These are phyloP conservation scores for Breynia disticha DNA, from an alignment of 441 rosid genomes.

Conservation along the genomic window DNA sequence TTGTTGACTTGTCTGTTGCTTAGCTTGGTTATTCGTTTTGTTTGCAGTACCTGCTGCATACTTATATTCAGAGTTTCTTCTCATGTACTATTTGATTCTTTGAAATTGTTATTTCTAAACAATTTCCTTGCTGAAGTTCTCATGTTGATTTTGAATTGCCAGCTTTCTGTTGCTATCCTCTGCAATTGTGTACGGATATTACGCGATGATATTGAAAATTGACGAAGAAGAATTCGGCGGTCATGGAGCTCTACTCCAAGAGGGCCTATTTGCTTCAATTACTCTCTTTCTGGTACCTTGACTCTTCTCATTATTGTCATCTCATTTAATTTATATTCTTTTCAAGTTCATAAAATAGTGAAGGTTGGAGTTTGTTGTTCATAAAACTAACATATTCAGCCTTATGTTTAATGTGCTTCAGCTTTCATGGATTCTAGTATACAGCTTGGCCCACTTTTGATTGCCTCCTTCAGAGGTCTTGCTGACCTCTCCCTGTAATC, in stretches of 20 bases:
- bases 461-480: conserved; percentile 7
- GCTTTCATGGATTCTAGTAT: conserved; percentile 90
- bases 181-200: conserved; percentile 69
- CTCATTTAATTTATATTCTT: too few relatives aligned
- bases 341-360: background rate
- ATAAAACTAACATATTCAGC: conserved; percentile 14
- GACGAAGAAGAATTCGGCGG: conserved; percentile 93
- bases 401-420: conserved; percentile 26
- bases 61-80: background rate
- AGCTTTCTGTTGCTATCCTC: conserved; percentile 75
- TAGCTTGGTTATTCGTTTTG: too few relatives aligned
- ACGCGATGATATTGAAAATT: conserved; percentile 63
- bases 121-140: conserved; percentile 4
- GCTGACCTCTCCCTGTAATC: conserved; percentile 1
- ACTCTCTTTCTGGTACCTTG: conserved; percentile 64
- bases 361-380: background rate
- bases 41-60: too few relatives aligned
- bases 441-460: conserved; percentile 89
- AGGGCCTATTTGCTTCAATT: conserved; percentile 76
- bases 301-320: conserved; percentile 1
- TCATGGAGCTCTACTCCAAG: conserved; percentile 86
- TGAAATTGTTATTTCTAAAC: background rate
- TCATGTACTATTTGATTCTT: background rate
- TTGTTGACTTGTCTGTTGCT: too few relatives aligned
- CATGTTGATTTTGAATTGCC: conserved; percentile 14